phyloP scores from a whole-genome alignment of 2,329 filamentous ascomycete species.

The Emericellopsis cladophorae region DNA sequence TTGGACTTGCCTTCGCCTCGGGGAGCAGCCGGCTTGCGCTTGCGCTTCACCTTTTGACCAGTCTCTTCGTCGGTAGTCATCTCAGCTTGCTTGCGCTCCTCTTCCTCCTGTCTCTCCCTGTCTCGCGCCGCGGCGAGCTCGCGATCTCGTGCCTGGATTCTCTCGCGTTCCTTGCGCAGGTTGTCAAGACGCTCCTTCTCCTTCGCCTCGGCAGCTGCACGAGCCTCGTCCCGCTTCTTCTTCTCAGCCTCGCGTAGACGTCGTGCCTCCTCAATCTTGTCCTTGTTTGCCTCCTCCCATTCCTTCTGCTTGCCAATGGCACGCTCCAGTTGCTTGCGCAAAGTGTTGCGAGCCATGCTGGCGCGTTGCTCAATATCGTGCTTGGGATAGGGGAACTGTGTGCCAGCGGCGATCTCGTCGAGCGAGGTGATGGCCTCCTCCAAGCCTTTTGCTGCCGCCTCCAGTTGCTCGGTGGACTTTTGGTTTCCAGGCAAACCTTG shows the following conservation, averaged over 20 bases:
- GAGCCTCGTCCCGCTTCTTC: slow-evolving; percentile 63
- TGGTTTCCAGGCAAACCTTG: slow-evolving; percentile 63
- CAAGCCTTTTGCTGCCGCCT: slow-evolving; percentile 67
- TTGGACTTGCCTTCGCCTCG: slow-evolving; percentile 30
- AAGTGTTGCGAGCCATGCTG: slow-evolving; percentile 93
- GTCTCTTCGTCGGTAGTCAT: slow-evolving; percentile 73
- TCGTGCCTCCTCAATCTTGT: slow-evolving; percentile 71
- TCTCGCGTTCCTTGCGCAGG: slow-evolving; percentile 75
- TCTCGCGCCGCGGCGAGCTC: slow-evolving; percentile 60
- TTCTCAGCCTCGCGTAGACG: slow-evolving; percentile 72
- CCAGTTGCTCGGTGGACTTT: slow-evolving; percentile 66
- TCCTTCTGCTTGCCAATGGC: slow-evolving; percentile 74
- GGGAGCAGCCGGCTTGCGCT: slow-evolving; percentile 42
- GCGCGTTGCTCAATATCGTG: slow-evolving; percentile 87
- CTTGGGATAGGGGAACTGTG: slow-evolving; percentile 74
- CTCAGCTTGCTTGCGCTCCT: slow-evolving; percentile 46
- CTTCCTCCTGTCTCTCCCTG: slow-evolving; percentile 47
- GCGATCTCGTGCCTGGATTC: slow-evolving; percentile 65
- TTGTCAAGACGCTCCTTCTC: slow-evolving; percentile 66
- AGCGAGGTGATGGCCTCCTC: slow-evolving; percentile 71
- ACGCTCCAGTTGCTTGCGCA: slow-evolving; percentile 81
- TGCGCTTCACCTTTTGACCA: slow-evolving; percentile 68
- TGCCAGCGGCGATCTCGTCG: slow-evolving; percentile 49
- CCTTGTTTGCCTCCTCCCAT: slow-evolving; percentile 87
- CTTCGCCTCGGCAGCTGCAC: slow-evolving; percentile 51